Evolutionary conservation across 345 rosid species (phyloP), one percentile per base, ranked within the genome.

Genomic region (Corchorus olitorius): DNA sequence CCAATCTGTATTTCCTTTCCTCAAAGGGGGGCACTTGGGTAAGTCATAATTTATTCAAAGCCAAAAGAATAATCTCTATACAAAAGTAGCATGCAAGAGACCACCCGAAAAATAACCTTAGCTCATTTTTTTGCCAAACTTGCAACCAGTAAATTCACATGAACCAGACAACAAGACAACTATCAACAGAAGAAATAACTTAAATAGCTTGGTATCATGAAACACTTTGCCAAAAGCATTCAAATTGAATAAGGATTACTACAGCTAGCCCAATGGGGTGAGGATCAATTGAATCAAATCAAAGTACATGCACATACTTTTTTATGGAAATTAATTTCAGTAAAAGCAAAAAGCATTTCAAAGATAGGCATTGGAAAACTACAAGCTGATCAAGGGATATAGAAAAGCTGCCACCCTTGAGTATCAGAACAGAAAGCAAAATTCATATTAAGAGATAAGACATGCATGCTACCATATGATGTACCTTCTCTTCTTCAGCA

Each of bases 401-500:
- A 16, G 35, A 50, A 68, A 68, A 33, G 22, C 59, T 52, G 43
- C 1, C 72, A 27, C 48, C 12, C 67, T 37, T 5, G 8, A 15
- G 45, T 34, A 69, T 34, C 60, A 70, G 14, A 68, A 68, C 72
- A 68, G 39, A 49, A 33, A 49, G 49, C 19, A 49, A 8, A 69
- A 34, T 35, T 15, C 60, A 52, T 16, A 70, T 50, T 8, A 17
- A n/a, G 15, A 37, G 52, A 52, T 10, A 48, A 46, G 45, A 65
- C 53, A 65, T 43, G 78, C 77, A 79, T 58, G 75, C 77, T 55
- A 76, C 80, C 72, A 77, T 53, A 75, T 67, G 69, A 22, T 80
- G 70, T 83, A 96, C 97, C 93, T 92, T 91, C 62, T 93, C 99
- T 64, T 93, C 98, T 66, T 86, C 97, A 39, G 88, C 86, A 65